Evolutionary conservation across 345 rosid species (phyloP), one percentile per base, ranked within the genome.

Genomic region (Eucalyptus lansdowneana): DNA sequence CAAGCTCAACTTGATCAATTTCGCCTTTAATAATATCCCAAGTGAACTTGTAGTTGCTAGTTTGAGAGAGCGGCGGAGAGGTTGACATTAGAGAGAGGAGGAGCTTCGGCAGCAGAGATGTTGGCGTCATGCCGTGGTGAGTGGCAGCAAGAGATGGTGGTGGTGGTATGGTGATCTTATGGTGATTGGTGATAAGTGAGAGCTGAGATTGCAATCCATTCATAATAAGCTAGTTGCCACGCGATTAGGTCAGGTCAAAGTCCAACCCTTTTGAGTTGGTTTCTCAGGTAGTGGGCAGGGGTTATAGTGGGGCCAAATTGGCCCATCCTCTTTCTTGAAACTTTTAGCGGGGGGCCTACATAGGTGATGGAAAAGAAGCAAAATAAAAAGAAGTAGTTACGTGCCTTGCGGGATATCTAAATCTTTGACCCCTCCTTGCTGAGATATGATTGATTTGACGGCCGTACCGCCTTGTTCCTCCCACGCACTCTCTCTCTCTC

Each of bases 391-490:
- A 37, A 40, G 83, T 37, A n/a, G n/a, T n/a, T n/a, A n/a, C n/a
- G n/a, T n/a, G 51, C 47, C 60, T 51, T 65, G 22, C 50, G 42
- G 67, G 53, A 44, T 27, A 15, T 24, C 87, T 65, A 67, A 67
- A 31, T 65, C 40, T 65, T 9, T 40, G 14, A 6, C 69, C 31
- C 34, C 31, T 5, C 19, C 50, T 42, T 50, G 49, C 65, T 25
- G 40, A 83, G 86, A 89, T 89, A 89, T 89, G 90, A 89, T 50
- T 89, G 83, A 76, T 76, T 76, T 50, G 90, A 89, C 88, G 90
- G 86, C 90, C 50, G 37, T 47, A 50, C 72, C 2, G 51, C 34
- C 56, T 88, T 88, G 89, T 88, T 86, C 22, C 81, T 19, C 89
- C 27, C 34, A 25, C 83, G 40, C 76, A 17, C 69, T 0, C 95